These are phyloP conservation scores for Microbotryomycetes sp. DNA, from an alignment of 1,284 basidiomycete species.

Conservation along the genomic window DNA sequence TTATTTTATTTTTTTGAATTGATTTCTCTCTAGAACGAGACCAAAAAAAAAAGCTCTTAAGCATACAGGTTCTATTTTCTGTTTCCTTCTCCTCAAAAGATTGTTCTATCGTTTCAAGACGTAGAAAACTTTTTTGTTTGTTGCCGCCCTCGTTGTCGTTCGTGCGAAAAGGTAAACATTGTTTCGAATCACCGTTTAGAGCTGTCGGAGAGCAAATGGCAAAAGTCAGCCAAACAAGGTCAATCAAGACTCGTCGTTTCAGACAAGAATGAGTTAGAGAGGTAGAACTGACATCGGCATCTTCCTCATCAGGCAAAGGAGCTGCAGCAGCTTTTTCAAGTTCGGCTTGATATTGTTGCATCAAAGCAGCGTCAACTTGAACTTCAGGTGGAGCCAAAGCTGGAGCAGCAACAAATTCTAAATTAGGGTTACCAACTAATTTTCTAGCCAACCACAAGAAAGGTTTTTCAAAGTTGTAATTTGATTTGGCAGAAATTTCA, in stretches of 20 bases:
- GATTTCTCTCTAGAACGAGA: too few species aligned
- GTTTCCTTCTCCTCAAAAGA: too few species aligned
- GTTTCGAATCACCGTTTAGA: too few species aligned
- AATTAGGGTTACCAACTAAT: slow-evolving; percentile 81
- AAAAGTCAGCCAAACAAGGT: neutral
- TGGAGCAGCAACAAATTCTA: slow-evolving; percentile 95
- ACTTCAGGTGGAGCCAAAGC: slow-evolving; percentile 95
- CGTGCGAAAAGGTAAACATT: too few species aligned
- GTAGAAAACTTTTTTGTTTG: too few species aligned
- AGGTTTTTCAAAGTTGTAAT: slow-evolving; percentile 99
- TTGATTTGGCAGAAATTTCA: slow-evolving; percentile 99
- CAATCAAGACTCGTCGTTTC: neutral
- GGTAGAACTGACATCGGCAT: slow-evolving; percentile 35
- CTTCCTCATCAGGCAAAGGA: slow-evolving; percentile 52
- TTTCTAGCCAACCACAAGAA: slow-evolving; percentile 99
- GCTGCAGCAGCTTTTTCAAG: slow-evolving; percentile 53
- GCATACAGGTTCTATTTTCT: too few species aligned
- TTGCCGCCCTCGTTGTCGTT: too few species aligned
- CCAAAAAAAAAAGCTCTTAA: too few species aligned
- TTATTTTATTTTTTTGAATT: neutral
- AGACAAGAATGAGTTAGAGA: too few species aligned
- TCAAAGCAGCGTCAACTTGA: slow-evolving; percentile 69
- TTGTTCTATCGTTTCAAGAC: too few species aligned
- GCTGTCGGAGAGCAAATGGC: too few species aligned
- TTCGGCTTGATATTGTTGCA: slow-evolving; percentile 77